Evolutionary conservation across 345 rosid genomes (phyloP).

Genomic region (Firmiana major): DNA sequence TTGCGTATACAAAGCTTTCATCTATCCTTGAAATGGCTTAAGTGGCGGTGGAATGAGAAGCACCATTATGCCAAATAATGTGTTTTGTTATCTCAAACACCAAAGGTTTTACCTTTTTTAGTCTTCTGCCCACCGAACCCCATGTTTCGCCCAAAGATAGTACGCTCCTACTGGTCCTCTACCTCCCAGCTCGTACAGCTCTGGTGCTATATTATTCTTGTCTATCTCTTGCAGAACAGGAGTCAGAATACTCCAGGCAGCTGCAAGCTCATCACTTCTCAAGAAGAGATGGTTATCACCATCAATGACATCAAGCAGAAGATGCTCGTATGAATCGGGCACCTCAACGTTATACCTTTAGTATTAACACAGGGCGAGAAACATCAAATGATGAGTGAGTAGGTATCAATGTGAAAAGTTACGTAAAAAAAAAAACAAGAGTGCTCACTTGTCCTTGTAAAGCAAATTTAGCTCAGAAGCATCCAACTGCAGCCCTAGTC

Average conservation of each 20-base stretch:
- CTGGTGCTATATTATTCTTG: constrained; percentile 46
- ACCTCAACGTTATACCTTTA: constrained; percentile 36
- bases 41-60: constrained; percentile 13
- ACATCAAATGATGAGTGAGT: not conserved
- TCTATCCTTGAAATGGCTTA: not conserved
- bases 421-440: not conserved
- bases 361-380: not conserved
- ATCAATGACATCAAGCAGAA: constrained; percentile 74
- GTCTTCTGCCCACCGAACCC: constrained; percentile 56
- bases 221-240: constrained; percentile 57
- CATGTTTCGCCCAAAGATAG: constrained; percentile 71
- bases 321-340: constrained; percentile 79
- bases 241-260: constrained; percentile 61
- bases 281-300: constrained; percentile 79
- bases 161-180: constrained; percentile 71
- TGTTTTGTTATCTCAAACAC: not conserved
- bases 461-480: constrained; percentile 76
- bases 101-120: not conserved
- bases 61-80: not conserved
- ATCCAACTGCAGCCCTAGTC: constrained; percentile 67
- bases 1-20: not conserved
- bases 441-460: constrained; percentile 61
- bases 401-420: not conserved
- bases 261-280: constrained; percentile 84
- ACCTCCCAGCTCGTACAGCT: constrained; percentile 69